These are phyloP conservation scores for Mycena maculata DNA, from an alignment of 768 basidiomycete species.

Conservation along the genomic window DNA sequence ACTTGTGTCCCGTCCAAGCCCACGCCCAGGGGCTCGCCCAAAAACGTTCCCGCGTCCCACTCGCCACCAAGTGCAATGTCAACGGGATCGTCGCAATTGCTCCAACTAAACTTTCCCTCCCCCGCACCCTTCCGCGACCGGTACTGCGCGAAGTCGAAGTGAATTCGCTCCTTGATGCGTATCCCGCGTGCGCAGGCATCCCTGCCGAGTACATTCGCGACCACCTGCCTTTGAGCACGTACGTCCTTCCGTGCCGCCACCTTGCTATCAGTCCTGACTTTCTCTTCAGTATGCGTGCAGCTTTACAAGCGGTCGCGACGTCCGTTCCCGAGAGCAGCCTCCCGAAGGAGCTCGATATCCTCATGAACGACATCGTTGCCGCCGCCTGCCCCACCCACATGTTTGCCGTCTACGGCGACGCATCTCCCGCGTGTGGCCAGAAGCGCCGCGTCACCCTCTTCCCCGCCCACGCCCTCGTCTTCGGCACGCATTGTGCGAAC, in stretches of 20 bases:
- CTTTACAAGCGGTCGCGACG: constrained; percentile 15
- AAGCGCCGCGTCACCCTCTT: constrained; percentile 49
- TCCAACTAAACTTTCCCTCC: constrained; percentile 29
- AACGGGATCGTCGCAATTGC: constrained; percentile 3
- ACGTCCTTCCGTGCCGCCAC: background rate
- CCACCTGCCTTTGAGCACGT: constrained; percentile 24
- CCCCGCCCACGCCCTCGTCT: constrained; percentile 57
- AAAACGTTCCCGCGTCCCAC: constrained; percentile 26
- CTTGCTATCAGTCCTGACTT: constrained; percentile 2
- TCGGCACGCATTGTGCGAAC: constrained; percentile 53
- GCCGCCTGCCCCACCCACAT: constrained; percentile 47
- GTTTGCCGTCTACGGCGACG: constrained; percentile 49
- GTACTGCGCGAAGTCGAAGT: constrained; percentile 32
- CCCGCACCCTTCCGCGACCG: constrained; percentile 36
- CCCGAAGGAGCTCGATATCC: constrained; percentile 40
- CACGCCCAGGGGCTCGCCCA: constrained; percentile 16
- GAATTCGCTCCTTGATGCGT: constrained; percentile 18
- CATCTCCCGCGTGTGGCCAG: constrained; percentile 32
- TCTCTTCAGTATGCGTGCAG: constrained; percentile 34
- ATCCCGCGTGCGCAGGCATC: constrained; percentile 30
- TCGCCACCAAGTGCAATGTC: constrained; percentile 21
- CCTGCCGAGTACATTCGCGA: constrained; percentile 38
- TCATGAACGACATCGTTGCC: constrained; percentile 36
- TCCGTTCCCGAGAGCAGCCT: constrained; percentile 3
- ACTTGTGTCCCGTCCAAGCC: constrained; percentile 8